These are phyloP conservation scores for Metschnikowia noctiluminum DNA, from an alignment of 805 yeast genomes.

Conservation along the genomic window DNA sequence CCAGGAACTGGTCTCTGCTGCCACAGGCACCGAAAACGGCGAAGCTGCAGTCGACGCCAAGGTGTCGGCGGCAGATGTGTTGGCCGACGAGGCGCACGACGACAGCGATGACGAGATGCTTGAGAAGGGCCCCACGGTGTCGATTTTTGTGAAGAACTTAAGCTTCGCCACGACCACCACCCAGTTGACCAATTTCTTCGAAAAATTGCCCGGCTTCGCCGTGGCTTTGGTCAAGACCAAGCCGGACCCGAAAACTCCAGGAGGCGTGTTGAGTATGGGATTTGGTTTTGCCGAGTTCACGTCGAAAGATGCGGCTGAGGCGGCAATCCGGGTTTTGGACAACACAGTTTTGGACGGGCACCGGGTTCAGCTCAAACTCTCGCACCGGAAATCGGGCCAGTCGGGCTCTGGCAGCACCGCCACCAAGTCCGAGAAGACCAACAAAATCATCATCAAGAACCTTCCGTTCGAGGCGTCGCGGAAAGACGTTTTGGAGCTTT, in stretches of 20 bases:
- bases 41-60: slow-evolving; percentile 31
- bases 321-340: slow-evolving; percentile 70
- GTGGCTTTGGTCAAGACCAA: slow-evolving; percentile 81
- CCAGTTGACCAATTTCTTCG: slow-evolving; percentile 59
- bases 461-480: slow-evolving; percentile 95
- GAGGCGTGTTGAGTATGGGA: slow-evolving; percentile 85
- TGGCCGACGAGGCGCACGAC: slow-evolving; percentile 19
- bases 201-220: slow-evolving; percentile 71
- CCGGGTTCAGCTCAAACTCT: slow-evolving; percentile 80
- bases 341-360: slow-evolving; percentile 85
- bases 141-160: slow-evolving; percentile 88
- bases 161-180: slow-evolving; percentile 73
- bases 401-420: slow-evolving; percentile 16
- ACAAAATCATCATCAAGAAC: slow-evolving; percentile 90
- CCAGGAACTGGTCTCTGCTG: slow-evolving; percentile 21
- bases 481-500: slow-evolving; percentile 86
- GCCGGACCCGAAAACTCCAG: slow-evolving; percentile 75
- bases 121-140: slow-evolving; percentile 70
- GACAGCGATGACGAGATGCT: slow-evolving; percentile 36
- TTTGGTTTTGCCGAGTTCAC: slow-evolving; percentile 93
- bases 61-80: slow-evolving; percentile 41
- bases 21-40: slow-evolving; percentile 15
- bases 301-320: slow-evolving; percentile 71
- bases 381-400: slow-evolving; percentile 63
- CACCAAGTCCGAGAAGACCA: slow-evolving; percentile 42